Conservation (phyloP, 352 stramenopile species). For the Globisporangium cederbergense region DNA sequence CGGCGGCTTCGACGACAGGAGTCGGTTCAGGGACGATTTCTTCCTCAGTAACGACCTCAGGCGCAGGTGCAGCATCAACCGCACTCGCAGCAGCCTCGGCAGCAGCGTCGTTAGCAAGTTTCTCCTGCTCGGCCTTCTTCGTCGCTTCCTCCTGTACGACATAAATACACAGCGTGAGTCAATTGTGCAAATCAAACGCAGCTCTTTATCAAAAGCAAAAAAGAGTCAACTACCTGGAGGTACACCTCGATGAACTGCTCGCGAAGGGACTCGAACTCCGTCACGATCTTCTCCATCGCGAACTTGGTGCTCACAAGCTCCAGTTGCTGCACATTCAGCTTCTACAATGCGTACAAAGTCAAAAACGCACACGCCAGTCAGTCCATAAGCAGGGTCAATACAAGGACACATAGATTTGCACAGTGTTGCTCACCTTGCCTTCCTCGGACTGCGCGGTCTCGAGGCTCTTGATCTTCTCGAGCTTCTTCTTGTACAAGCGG, state of each 20-base stretch:
- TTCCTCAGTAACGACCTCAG: conserved; percentile 2
- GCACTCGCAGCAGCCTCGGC: conserved; percentile 3
- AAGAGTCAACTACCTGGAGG: conserved; percentile 20
- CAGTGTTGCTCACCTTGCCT: conserved; percentile 33
- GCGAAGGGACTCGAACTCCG: conserved; percentile 68
- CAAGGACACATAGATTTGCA: not conserved
- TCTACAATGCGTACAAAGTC: conserved; percentile 11
- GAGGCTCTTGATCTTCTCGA: conserved; percentile 79
- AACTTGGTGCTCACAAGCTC: conserved; percentile 65
- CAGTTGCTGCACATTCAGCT: conserved; percentile 72
- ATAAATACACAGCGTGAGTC: not conserved
- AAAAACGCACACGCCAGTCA: not conserved
- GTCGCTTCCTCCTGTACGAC: conserved; percentile 29
- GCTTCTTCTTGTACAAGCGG: conserved; percentile 80
- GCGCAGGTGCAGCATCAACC: conserved; percentile 13
- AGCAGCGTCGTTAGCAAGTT: conserved; percentile 7
- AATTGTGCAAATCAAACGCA: not conserved
- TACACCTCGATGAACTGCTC: conserved; percentile 77
- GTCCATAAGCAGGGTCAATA: not conserved
- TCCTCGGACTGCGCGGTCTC: conserved; percentile 40
- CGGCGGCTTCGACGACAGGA: conserved; percentile 14
- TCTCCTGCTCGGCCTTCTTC: conserved; percentile 27
- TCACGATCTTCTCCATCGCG: conserved; percentile 71
- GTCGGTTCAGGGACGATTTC: not conserved
- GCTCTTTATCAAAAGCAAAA: not conserved